A percentile compares a stretch with the other conserved stretches of the same genome.
These are phyloP conservation scores for Colletotrichum tamarilloi DNA, from an alignment of 2,329 filamentous ascomycete species.

Conservation along the genomic window DNA sequence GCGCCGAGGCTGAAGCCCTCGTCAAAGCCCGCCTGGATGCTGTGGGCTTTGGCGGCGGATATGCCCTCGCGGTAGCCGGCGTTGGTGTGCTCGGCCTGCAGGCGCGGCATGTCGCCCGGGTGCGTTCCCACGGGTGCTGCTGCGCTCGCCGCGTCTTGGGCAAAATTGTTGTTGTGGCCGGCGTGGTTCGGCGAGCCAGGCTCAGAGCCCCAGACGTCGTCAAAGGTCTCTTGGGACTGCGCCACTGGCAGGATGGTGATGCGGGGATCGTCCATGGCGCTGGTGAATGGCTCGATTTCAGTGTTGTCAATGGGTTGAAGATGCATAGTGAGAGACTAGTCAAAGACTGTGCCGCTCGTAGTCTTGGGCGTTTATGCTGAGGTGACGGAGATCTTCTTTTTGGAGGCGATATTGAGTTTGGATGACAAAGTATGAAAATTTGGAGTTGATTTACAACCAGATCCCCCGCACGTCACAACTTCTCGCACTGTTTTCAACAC, in stretches of 20 bases:
- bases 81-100: constrained; percentile 82
- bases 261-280: constrained; percentile 27
- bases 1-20: constrained; percentile 89
- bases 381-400: constrained; percentile 5
- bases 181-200: constrained; percentile 15
- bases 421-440: constrained; percentile 17
- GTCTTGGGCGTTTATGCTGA: not conserved
- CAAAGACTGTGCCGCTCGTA: not conserved
- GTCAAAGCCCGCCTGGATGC: constrained; percentile 90
- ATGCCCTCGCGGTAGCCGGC: constrained; percentile 93
- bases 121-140: constrained; percentile 43
- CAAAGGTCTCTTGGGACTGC: constrained; percentile 32
- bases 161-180: not conserved
- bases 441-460: constrained; percentile 29
- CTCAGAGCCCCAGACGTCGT: constrained; percentile 40
- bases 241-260: constrained; percentile 7
- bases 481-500: not conserved
- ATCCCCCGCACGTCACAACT: constrained; percentile 4
- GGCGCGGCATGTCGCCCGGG: constrained; percentile 75
- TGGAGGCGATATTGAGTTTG: not conserved
- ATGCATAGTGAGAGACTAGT: constrained; percentile 24
- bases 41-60: constrained; percentile 76
- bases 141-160: not conserved
- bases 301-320: constrained; percentile 37
- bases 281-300: constrained; percentile 36